Base-by-base conservation (phyloP, 2,329 filamentous ascomycete genomes). In the Penicillium sp. region DNA sequence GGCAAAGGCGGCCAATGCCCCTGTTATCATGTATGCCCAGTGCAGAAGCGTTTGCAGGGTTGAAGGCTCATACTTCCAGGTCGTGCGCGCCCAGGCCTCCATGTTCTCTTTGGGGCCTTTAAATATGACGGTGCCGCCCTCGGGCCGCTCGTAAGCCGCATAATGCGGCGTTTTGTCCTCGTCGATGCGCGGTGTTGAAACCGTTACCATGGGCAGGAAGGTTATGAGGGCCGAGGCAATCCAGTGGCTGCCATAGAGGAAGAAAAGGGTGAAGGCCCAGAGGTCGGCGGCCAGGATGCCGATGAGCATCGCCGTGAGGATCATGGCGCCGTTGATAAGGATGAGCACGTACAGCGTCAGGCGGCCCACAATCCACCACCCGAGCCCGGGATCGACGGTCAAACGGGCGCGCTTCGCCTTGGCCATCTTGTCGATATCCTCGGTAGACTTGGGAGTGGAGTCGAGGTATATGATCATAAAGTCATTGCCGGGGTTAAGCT, bases 111-210 rank as follows among this genome's bases (percentile, higher is more conserved):
- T 69, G 15, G 60, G 61, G 5, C 71, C 71, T 51, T 73, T 75
- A 66, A 75, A 75, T 7, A 75, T 71, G 5, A 75, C 72, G 5
- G 70, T 75, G 8, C 73, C 73, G 29, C 71, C 72, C 13, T 70
- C 71, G 4, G 70, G 70, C 5, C 73, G 71, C 54, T 75, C 66
- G 54, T 73, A 75, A 13, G 73, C 70, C 5, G 72, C 72, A 52
- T 73, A 75, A 15, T 67, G 64, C 8, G 58, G 48, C 0, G 62
- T 69, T 15, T 48, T 26, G 11, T 71, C 69, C 7, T 53, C 17
- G 65, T 66, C 5, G 45, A 57, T 57, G 9, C 17, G 55, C 13
- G 66, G 65, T 7, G 62, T 66, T 17, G 67, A 65, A 8, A 63
- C 61, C 5, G 62, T 62, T 23, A 74, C 67, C 62, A 73, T 70